These are phyloP conservation scores for Angophora floribunda DNA, from an alignment of 345 rosid genomes.

Conservation along the genomic window DNA sequence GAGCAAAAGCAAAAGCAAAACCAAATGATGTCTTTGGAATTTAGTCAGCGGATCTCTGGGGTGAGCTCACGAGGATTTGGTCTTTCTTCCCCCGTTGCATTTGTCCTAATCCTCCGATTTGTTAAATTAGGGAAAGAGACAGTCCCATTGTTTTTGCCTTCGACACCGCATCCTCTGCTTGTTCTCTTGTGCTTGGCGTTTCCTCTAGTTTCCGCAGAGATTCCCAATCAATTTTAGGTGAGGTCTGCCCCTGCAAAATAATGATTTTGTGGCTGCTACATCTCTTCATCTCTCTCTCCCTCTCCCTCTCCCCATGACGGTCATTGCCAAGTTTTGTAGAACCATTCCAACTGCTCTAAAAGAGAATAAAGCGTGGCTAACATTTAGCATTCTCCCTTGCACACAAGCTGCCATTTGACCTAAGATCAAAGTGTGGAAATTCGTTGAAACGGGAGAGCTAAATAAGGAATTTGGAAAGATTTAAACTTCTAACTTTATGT, in stretches of 20 bases:
- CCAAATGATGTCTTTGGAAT: background rate
- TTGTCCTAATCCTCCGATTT: background rate
- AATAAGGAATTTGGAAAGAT: background rate
- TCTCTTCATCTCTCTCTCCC: background rate
- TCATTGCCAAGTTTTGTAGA: background rate
- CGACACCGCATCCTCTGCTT: background rate
- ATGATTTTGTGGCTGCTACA: background rate
- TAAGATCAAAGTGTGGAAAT: background rate
- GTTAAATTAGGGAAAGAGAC: background rate
- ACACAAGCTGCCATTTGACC: background rate
- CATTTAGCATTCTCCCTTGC: background rate
- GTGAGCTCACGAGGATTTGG: constrained; percentile 5
- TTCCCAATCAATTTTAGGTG: background rate
- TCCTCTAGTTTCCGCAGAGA: background rate
- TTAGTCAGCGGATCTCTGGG: constrained; percentile 1
- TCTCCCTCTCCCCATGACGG: background rate
- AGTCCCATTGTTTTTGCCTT: background rate
- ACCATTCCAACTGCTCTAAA: background rate
- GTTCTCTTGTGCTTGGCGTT: background rate
- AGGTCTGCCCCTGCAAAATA: background rate
- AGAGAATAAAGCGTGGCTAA: background rate
- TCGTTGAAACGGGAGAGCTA: background rate
- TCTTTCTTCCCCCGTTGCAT: background rate
- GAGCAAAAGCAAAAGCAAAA: background rate
- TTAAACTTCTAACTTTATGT: background rate